These are phyloP conservation scores for Stentor coeruleus DNA, from an alignment of 73 alveolate genomes.

Conservation along the genomic window DNA sequence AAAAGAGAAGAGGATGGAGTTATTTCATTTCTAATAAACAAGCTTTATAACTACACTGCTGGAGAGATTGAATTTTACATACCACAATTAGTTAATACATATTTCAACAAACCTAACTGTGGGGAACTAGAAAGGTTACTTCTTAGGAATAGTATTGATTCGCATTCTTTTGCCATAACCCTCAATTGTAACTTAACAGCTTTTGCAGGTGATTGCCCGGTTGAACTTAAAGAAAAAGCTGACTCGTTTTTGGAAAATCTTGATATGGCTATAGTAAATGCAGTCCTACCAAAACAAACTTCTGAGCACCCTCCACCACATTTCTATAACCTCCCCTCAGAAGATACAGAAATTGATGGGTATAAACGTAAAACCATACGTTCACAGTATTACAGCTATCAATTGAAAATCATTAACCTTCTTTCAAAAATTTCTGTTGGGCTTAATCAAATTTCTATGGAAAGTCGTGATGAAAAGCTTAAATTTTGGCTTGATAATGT, in stretches of 20 bases:
- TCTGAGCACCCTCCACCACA: not conserved
- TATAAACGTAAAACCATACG: slow-evolving; percentile 8
- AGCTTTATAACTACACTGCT: not conserved
- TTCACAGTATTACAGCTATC: not conserved
- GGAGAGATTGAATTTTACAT: not conserved
- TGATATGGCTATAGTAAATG: slow-evolving; percentile 26
- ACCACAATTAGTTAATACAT: slow-evolving; percentile 7
- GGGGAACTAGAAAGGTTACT: slow-evolving; percentile 21
- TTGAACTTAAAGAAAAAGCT: not conserved
- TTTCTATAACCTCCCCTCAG: not conserved
- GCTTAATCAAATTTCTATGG: not conserved
- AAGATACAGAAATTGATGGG: not conserved
- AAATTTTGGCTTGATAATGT: not conserved
- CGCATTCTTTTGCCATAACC: slow-evolving; percentile 14
- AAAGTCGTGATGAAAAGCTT: not conserved
- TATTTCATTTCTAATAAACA: not conserved
- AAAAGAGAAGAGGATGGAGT: slow-evolving; percentile 1
- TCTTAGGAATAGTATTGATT: not conserved
- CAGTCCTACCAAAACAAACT: slow-evolving; percentile 14
- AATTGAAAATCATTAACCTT: not conserved
- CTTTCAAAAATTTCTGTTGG: slow-evolving; percentile 16
- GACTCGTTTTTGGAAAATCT: not conserved
- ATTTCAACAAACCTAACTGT: not conserved
- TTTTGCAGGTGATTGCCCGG: not conserved
- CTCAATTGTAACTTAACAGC: not conserved